Percentiles rank a stretch among this genome's conserved stretches.
Conservation (phyloP, 208 protist genomes). For the Trypanosoma avium region DNA sequence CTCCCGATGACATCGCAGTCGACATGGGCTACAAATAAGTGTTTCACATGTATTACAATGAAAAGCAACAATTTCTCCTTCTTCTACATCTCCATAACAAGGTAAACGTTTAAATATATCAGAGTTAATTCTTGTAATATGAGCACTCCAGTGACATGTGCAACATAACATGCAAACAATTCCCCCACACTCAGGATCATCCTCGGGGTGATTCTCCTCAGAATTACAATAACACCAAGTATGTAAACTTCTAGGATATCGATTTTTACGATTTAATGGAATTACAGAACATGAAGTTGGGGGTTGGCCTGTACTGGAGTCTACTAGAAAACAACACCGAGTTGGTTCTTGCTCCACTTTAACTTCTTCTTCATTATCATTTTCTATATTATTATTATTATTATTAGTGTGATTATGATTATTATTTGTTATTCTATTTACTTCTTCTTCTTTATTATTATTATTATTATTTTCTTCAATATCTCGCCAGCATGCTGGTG, state of each 20-base stretch:
- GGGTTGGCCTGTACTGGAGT: conserved; percentile 52
- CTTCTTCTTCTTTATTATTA: background rate
- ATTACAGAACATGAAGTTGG: conserved; percentile 43
- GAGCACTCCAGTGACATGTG: conserved; percentile 77
- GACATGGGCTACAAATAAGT: conserved; percentile 74
- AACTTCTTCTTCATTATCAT: background rate
- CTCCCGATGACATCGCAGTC: conserved; percentile 79
- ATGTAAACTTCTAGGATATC: conserved; percentile 66
- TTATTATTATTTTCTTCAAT: background rate
- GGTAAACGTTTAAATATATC: conserved; percentile 55
- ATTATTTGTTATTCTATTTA: background rate
- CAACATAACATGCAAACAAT: conserved; percentile 79
- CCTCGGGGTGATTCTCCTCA: conserved; percentile 43
- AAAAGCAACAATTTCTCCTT: conserved; percentile 69
- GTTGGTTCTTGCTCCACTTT: conserved; percentile 29
- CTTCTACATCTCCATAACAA: conserved; percentile 80
- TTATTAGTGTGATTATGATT: background rate
- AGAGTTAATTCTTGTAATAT: conserved; percentile 63
- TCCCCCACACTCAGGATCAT: conserved; percentile 64
- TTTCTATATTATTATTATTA: conserved; percentile 2
- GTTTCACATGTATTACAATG: conserved; percentile 68
- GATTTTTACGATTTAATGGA: conserved; percentile 63
- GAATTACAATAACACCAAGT: conserved; percentile 86
- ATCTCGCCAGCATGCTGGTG: conserved; percentile 59
- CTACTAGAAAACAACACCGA: conserved; percentile 75